Percentiles rank a stretch among this genome's conserved stretches.
Evolutionary conservation across 106 monocot species (phyloP).

Genomic region (Agapanthus africanus): DNA sequence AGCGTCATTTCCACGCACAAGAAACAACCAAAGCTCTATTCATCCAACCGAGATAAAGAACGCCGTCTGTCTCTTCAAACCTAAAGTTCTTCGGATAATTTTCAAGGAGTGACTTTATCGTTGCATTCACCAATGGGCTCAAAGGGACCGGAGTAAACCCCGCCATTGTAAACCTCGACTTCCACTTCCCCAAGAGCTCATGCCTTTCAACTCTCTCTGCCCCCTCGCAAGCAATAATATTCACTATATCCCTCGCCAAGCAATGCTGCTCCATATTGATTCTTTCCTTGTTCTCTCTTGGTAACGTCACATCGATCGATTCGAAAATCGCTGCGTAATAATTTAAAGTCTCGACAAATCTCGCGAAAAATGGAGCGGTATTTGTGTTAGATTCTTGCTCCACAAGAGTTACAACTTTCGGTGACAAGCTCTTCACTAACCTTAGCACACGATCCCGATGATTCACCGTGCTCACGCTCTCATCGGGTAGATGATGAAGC

Average conservation of each 20-base stretch:
- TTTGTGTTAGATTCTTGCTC: constrained; percentile 92
- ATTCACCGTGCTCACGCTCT: constrained; percentile 77
- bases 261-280: constrained; percentile 90
- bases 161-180: constrained; percentile 68
- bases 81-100: constrained; percentile 52
- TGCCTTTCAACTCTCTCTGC: constrained; percentile 76
- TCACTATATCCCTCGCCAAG: constrained; percentile 90
- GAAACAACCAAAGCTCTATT: constrained; percentile 65
- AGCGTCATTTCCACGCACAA: constrained; percentile 65
- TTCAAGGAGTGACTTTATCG: constrained; percentile 58
- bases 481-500: constrained; percentile 86
- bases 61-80: constrained; percentile 70
- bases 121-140: constrained; percentile 67
- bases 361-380: constrained; percentile 60
- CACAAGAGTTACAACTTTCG: constrained; percentile 71
- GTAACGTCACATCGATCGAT: constrained; percentile 63
- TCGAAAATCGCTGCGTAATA: constrained; percentile 72
- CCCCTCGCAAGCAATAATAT: constrained; percentile 89
- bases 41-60: constrained; percentile 91
- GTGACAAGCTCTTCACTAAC: constrained; percentile 66
- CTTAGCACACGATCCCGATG: constrained; percentile 74
- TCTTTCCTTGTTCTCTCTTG: constrained; percentile 59
- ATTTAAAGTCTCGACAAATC: constrained; percentile 67
- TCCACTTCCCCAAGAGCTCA: constrained; percentile 88
- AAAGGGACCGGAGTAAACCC: constrained; percentile 67